Percentiles rank a stretch among this genome's conserved stretches.
Evolutionary conservation across 1,139 yeast genomes (phyloP).

Genomic region (Tardiomyces depauwii): DNA sequence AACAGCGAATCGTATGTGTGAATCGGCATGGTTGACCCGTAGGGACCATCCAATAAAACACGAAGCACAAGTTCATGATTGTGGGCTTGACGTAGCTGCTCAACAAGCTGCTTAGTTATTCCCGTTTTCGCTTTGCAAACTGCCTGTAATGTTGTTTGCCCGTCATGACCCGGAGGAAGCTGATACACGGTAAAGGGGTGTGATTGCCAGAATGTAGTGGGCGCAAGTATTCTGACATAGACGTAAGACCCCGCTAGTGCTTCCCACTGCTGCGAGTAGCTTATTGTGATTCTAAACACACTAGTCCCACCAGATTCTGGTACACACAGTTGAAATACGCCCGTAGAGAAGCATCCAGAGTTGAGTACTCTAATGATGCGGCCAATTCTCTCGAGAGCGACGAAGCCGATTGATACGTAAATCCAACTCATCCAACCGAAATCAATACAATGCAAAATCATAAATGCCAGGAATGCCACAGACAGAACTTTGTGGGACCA

Average conservation of each 20-base stretch:
- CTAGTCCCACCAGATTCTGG: conserved; percentile 6
- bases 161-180: not conserved
- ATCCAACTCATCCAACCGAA: conserved; percentile 38
- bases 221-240: conserved; percentile 39
- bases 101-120: not conserved
- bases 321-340: conserved; percentile 20
- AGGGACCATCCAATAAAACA: not conserved
- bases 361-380: conserved; percentile 24
- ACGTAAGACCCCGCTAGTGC: conserved; percentile 45
- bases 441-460: conserved; percentile 24
- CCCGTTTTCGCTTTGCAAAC: not conserved
- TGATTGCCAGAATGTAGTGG: conserved; percentile 37
- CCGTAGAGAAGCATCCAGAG: conserved; percentile 29
- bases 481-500: conserved; percentile 25
- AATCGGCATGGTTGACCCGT: conserved; percentile 21
- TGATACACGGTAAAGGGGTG: conserved; percentile 52
- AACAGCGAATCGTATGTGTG: conserved; percentile 37
- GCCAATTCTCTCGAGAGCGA: conserved; percentile 29
- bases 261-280: conserved; percentile 25
- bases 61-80: not conserved
- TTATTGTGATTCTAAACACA: conserved; percentile 11
- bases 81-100: not conserved
- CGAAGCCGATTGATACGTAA: conserved; percentile 26
- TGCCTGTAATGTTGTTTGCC: not conserved
- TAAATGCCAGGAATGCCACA: conserved; percentile 32